Conservation (phyloP, 2,329 filamentous ascomycete species). For the Incumbomyces delicatus region DNA sequence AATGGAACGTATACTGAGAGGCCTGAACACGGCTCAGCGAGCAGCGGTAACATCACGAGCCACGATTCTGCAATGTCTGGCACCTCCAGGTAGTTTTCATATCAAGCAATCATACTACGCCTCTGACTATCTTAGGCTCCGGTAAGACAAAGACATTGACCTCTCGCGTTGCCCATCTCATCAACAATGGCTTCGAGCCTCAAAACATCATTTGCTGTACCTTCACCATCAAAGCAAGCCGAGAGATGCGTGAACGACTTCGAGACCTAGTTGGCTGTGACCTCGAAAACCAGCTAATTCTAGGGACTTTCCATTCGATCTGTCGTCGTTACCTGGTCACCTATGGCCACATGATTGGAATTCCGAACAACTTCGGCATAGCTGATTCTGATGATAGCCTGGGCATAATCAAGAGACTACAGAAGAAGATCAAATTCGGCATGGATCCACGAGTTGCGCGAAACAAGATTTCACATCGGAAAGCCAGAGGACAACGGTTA, state of each 20-base stretch:
- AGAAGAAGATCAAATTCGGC: constrained; percentile 59
- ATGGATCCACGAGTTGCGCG: constrained; percentile 64
- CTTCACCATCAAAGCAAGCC: constrained; percentile 90
- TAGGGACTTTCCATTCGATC: constrained; percentile 94
- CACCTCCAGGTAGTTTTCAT: constrained; percentile 36
- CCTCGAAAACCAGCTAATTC: constrained; percentile 63
- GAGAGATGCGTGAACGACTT: constrained; percentile 87
- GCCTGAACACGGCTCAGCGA: constrained; percentile 55
- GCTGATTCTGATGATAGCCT: constrained; percentile 74
- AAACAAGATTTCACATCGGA: constrained; percentile 60
- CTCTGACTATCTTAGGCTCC: constrained; percentile 37
- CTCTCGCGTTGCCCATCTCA: constrained; percentile 79
- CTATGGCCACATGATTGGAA: constrained; percentile 75
- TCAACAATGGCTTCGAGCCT: constrained; percentile 63
- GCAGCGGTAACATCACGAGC: constrained; percentile 55
- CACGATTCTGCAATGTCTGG: constrained; percentile 51
- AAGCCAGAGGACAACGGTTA: constrained; percentile 45
- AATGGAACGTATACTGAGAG: constrained; percentile 49
- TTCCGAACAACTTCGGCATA: constrained; percentile 78
- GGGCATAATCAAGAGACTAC: constrained; percentile 68
- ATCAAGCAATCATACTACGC: neutral
- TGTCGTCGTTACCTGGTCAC: constrained; percentile 70
- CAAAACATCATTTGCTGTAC: constrained; percentile 90
- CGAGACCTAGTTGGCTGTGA: constrained; percentile 69
- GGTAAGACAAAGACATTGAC: constrained; percentile 96